Evolutionary conservation across 148 eudicot species (phyloP).

Genomic region (Chenopodium berlandieri): DNA sequence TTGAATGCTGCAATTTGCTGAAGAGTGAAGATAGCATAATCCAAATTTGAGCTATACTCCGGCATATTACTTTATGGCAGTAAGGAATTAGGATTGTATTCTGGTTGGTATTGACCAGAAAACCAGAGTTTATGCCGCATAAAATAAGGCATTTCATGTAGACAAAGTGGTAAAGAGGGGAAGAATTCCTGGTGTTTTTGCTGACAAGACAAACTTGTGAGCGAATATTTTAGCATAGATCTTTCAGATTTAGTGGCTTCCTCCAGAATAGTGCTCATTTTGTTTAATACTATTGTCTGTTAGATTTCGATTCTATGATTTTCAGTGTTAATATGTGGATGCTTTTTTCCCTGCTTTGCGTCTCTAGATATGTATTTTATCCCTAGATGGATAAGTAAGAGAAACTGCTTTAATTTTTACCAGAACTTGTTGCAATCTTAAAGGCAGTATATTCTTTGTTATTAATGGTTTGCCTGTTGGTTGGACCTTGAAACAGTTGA

Average conservation of each 20-base stretch:
- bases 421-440: background rate
- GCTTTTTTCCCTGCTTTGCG: no score
- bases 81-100: no score
- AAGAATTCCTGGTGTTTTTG: background rate
- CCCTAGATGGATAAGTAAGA: background rate
- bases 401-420: background rate
- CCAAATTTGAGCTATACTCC: background rate
- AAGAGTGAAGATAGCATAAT: background rate
- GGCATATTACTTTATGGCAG: no score
- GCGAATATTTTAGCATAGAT: background rate
- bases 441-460: background rate
- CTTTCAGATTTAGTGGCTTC: background rate
- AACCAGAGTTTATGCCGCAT: background rate
- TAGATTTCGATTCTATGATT: background rate
- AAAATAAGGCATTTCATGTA: background rate
- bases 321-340: background rate
- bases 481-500: constrained; percentile 46
- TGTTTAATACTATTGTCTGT: background rate
- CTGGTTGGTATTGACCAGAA: background rate
- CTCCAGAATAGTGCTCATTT: background rate
- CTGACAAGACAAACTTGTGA: background rate
- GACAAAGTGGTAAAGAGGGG: background rate
- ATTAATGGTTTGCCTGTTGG: constrained; percentile 1
- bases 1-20: background rate
- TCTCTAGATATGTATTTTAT: background rate